Evolutionary conservation across 2,329 filamentous ascomycete genomes (phyloP), one percentile per base, ranked within the genome.

Genomic region (Fusarium continuum): DNA sequence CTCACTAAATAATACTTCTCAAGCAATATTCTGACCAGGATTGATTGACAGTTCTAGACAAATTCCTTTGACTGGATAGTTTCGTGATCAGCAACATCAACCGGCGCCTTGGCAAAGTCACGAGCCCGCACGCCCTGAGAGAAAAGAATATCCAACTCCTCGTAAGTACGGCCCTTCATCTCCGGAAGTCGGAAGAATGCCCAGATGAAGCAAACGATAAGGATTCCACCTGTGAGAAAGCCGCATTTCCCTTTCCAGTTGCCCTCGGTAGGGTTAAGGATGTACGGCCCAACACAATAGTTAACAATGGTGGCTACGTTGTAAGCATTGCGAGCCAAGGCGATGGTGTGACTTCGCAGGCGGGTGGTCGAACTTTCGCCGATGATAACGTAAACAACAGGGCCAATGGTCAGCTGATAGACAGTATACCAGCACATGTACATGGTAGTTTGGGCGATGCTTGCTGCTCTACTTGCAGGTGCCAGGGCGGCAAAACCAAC

Each of bases 141-240:
- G 8, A 43, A 43, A 4, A 44, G 19, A 14, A 44, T 31, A 13
- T 44, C 41, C 5, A 44, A 17, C 41, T 44, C 41, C 26, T 44
- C 41, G 19, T 44, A 44, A 6, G 41, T 44, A 14, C 41, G 41
- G 5, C 36, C 55, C 29, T 57, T 57, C 14, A 48, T 8, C 25
- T 55, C 55, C 5, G 50, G 50, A 8, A 58, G 55, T n/a, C 55
- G 47, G 20, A 54, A 55, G 23, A 32, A 58, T 10, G 43, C 31
- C 55, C 55, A 58, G 19, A 40, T 0, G 17, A 56, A 31, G 22
- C 50, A 55, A 13, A 57, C 11, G 2, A 56, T 32, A 2, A 43
- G 44, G 3, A 58, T 19, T 4, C 38, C 55, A 0, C 44, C 51
- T 35, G 51, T 38, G 8, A 47, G 39, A 13, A 59, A 59, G 13